Base-by-base conservation (phyloP, 306 rosid genomes). In the Quercus rubra region DNA sequence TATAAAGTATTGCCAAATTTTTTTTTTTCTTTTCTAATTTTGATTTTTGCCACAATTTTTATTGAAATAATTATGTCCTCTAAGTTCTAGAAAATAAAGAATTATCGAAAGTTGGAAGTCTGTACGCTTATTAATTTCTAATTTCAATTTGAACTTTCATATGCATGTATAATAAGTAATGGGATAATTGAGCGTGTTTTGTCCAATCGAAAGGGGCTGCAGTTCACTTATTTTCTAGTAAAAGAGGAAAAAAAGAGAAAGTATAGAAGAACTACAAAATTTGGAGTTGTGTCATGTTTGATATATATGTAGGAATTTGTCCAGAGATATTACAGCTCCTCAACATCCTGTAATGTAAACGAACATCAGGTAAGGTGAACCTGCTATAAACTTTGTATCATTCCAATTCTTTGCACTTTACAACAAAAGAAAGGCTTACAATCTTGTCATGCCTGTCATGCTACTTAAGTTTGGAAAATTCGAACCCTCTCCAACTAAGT, bases 261-360 rank as follows among this genome's bases (percentile, higher is more conserved):
- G 59, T 23, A 54, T 1, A 21, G 62, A 27, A 46, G 20, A 9
- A 31, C 59, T 74, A 79, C 77, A 83, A 51, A 27, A 5, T 59
- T 52, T 58, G 8, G 14, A 83, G 56, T 1, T 1, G 0, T 9
- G 35, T 33, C 77, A 31, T 20, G 6, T 17, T 4, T 15, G 74
- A 58, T 61, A 83, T 52, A 43, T 71, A 56, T 63, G 12, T 0
- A 23, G 80, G 79, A 5, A 83, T 83, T 2, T 2, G 25, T 69
- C 86, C 86, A 0, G 3, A 13, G 35, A 83, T 27, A 46, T 70
- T 62, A 35, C 86, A 83, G 73, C 73, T 61, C 74, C 80, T 83
- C 78, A 83, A 17, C 77, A 79, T 69, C 74, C 86, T 83, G 74
- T 68, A 41, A 35, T 21, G 28, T 33, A 10, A 67, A 18, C 1